These are phyloP conservation scores for Hydnum rufescens DNA, from an alignment of 768 basidiomycete species.

Conservation along the genomic window DNA sequence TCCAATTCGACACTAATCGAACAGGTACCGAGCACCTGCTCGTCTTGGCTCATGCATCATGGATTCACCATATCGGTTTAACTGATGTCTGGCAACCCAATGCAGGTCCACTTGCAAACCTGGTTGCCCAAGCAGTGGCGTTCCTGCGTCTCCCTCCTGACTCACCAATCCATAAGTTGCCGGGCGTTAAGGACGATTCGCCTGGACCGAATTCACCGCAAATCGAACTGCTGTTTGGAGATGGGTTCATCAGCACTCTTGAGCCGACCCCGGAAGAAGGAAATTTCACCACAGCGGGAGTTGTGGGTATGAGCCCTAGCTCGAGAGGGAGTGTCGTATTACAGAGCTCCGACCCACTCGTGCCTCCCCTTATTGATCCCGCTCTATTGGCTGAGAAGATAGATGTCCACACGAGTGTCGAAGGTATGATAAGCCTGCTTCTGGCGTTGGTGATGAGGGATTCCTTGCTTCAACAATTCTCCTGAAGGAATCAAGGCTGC, in stretches of 20 bases:
- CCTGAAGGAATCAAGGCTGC: neutral
- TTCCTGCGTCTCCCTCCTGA: neutral
- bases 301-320: neutral
- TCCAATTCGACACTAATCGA: neutral
- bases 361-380: neutral
- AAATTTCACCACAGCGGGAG: neutral
- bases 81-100: neutral
- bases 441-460: neutral
- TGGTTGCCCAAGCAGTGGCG: neutral
- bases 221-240: neutral
- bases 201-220: neutral
- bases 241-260: neutral
- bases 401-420: neutral
- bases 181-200: neutral
- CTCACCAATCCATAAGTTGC: neutral
- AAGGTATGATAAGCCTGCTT: neutral
- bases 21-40: neutral
- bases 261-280: neutral
- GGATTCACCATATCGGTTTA: neutral
- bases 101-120: neutral
- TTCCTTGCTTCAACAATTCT: neutral
- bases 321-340: neutral
- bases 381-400: neutral
- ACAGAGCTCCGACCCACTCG: slow-evolving; percentile 3
- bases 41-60: neutral